Percentiles rank a stretch among this genome's conserved stretches.
Conservation (phyloP, 2,329 filamentous ascomycete genomes). For the Colletotrichum sp. region DNA sequence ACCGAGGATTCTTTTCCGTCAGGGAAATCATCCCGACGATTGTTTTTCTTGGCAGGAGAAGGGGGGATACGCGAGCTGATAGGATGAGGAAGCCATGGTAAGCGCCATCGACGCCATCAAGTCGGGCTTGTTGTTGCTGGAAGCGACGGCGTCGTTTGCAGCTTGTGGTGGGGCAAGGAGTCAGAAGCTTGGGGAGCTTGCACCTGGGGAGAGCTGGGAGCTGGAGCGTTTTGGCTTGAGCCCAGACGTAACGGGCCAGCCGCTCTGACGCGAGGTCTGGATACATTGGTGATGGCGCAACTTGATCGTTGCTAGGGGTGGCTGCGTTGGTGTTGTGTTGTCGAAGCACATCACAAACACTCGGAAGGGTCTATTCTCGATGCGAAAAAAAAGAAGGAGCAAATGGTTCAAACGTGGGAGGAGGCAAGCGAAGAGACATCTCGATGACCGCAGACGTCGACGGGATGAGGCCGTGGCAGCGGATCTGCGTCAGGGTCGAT, state of each 20-base stretch:
- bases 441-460: constrained; percentile 7
- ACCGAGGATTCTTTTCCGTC: neutral
- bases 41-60: neutral
- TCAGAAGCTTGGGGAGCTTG: neutral
- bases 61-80: neutral
- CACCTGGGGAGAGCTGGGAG: neutral
- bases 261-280: neutral
- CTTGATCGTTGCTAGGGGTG: neutral
- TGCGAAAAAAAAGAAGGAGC: neutral
- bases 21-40: neutral
- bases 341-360: neutral
- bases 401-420: neutral
- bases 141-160: constrained; percentile 10
- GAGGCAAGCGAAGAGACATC: neutral
- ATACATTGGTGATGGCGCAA: neutral
- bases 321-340: neutral
- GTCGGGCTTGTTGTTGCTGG: neutral
- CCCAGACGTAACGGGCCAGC: neutral
- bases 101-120: neutral
- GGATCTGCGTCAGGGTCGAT: neutral
- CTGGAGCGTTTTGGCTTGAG: neutral
- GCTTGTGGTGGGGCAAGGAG: neutral
- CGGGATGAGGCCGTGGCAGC: neutral
- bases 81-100: neutral
- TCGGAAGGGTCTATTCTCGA: neutral